Evolutionary conservation across 2,329 filamentous ascomycete species (phyloP), one percentile per base, ranked within the genome.

Genomic region (Exophiala spinifera): DNA sequence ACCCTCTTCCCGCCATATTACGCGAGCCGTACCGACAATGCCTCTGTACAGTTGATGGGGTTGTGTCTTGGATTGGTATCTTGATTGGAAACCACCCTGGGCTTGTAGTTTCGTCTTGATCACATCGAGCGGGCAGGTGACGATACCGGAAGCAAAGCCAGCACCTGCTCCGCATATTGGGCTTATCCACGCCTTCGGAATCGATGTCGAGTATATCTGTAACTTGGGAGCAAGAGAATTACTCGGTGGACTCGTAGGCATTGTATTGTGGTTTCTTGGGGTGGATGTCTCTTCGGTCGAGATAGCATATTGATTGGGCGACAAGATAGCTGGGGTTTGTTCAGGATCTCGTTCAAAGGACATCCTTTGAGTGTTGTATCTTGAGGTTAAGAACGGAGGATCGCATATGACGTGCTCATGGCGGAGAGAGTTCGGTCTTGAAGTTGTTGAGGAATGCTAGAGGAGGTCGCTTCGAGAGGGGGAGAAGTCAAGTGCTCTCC

Each of bases 71-170:
- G 15, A 3, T 39, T 39, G 10, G 57, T 73, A 69, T 23, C 79
- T 67, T 71, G 72, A 62, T 74, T 80, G 63, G 71, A 95, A 95
- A 17, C 90, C 89, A 60, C 92, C 92, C 70, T 97, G 94, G 14
- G 91, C 92, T 71, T 99, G 94, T 57, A 99, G 75, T 73, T 96
- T 97, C 42, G 94, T 99, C 77, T 99, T 99, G 73, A 99, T 97
- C 59, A 99, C 94, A 77, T 99, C 94, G 64, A 99, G 85, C 39
- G 94, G 94, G 70, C 94, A 99, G 49, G 92, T 97, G 61, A 96
- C 89, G 52, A 99, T 83, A 47, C 94, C 94, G 6, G 91, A 96
- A 19, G 90, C 91, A 66, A 97, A 89, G 46, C 94, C 94, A 47
- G 91, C 92, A 54, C 89, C 79, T 46, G 91, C 92, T 52, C 94